Evolutionary conservation across 768 basidiomycete genomes (phyloP).

Genomic region (Russula abietina): DNA sequence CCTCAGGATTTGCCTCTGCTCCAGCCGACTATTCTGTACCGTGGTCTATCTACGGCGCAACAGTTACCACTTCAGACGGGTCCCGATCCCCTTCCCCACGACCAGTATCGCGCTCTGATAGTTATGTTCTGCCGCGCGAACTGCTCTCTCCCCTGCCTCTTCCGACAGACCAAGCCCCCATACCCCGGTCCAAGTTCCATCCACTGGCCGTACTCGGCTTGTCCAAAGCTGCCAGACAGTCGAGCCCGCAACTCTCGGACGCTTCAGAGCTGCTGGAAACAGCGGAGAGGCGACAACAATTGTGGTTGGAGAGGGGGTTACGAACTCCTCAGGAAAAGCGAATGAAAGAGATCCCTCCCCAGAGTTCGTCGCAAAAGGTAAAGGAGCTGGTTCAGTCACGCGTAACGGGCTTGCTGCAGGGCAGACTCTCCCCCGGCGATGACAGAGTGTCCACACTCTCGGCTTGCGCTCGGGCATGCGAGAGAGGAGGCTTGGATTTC

Average conservation of each 20-base stretch:
- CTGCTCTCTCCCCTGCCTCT: background rate
- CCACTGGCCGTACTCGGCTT: background rate
- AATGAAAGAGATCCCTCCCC: background rate
- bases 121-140: background rate
- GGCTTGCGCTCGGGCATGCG: slow-evolving; percentile 59
- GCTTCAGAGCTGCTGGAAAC: background rate
- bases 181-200: background rate
- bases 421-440: slow-evolving; percentile 1
- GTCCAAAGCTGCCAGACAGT: background rate
- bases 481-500: slow-evolving; percentile 44
- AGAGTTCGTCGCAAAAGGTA: background rate
- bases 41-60: background rate
- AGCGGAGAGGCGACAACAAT: background rate
- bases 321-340: background rate
- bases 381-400: background rate
- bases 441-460: slow-evolving; percentile 38
- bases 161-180: background rate
- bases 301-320: background rate
- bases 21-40: background rate
- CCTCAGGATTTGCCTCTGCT: background rate
- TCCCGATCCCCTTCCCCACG: background rate
- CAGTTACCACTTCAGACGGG: background rate
- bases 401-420: background rate
- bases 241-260: background rate
- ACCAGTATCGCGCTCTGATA: background rate